These are phyloP conservation scores for Phaeosphaeria sp. DNA, from an alignment of 2,329 filamentous ascomycete species.

Conservation along the genomic window DNA sequence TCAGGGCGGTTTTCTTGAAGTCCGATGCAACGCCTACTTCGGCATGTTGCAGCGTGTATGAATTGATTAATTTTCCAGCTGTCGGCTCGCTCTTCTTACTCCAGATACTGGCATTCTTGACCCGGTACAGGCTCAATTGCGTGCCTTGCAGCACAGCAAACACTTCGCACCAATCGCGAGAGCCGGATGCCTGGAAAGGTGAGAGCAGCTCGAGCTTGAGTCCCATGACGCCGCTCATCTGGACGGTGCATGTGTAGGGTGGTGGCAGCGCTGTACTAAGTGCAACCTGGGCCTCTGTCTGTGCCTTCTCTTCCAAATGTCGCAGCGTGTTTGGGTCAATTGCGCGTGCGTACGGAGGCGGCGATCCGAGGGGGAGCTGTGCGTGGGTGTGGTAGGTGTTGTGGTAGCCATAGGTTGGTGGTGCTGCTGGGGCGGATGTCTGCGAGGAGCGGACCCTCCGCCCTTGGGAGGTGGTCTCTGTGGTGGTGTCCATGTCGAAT, in stretches of 20 bases:
- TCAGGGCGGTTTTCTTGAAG: conserved; percentile 64
- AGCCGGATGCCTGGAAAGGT: conserved; percentile 66
- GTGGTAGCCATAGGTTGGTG: conserved; percentile 50
- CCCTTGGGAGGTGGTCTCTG: conserved; percentile 11
- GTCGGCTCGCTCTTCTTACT: conserved; percentile 58
- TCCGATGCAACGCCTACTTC: conserved; percentile 78
- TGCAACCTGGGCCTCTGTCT: conserved; percentile 22
- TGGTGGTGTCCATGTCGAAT: conserved; percentile 10
- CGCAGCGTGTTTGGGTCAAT: conserved; percentile 26
- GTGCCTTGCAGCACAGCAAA: conserved; percentile 73
- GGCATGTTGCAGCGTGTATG: conserved; percentile 76
- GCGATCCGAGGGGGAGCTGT: conserved; percentile 30
- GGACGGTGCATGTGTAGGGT: conserved; percentile 45
- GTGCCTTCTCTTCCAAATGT: conserved; percentile 29
- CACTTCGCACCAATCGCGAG: conserved; percentile 69
- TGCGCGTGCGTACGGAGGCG: conserved; percentile 42
- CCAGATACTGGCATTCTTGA: conserved; percentile 60
- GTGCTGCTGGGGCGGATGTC: conserved; percentile 18
- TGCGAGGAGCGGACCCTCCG: conserved; percentile 26
- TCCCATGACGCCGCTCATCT: conserved; percentile 45
- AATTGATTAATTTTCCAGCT: conserved; percentile 66
- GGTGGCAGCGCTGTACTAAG: conserved; percentile 34
- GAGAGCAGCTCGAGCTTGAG: conserved; percentile 72
- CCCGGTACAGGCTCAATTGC: conserved; percentile 68
- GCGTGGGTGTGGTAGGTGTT: conserved; percentile 51